Conservation (phyloP, 345 rosid genomes). For the Eucalyptus sp. region DNA sequence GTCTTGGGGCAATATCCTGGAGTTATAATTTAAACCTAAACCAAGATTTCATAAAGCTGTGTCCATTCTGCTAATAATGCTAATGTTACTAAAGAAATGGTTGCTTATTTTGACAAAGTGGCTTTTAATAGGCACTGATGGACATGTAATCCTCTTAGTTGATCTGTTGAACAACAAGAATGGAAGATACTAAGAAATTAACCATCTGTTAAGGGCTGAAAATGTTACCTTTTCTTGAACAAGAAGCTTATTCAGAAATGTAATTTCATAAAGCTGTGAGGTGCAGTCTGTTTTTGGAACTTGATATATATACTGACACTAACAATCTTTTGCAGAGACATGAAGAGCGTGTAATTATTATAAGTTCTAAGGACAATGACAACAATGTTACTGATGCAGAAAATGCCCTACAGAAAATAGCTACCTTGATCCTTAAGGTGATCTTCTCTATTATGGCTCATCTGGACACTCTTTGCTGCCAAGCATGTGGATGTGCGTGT, state of each 20-base stretch:
- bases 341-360: constrained; percentile 67
- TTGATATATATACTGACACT: neutral
- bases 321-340: constrained; percentile 27
- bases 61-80: neutral
- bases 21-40: neutral
- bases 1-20: neutral
- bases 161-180: neutral
- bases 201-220: neutral
- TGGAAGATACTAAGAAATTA: neutral
- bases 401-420: constrained; percentile 48
- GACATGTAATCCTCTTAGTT: neutral
- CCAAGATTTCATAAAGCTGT: neutral
- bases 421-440: constrained; percentile 40
- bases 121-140: neutral
- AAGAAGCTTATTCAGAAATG: neutral
- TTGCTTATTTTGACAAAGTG: neutral
- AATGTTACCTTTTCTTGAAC: neutral
- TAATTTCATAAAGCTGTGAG: neutral
- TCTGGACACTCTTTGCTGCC: neutral
- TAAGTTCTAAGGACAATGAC: constrained; percentile 47
- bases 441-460: neutral
- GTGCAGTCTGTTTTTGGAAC: neutral
- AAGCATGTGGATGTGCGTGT: neutral
- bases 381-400: constrained; percentile 31
- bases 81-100: neutral